Base-by-base conservation (phyloP, 139 green algal genomes). In the Desmodesmus armatus region DNA sequence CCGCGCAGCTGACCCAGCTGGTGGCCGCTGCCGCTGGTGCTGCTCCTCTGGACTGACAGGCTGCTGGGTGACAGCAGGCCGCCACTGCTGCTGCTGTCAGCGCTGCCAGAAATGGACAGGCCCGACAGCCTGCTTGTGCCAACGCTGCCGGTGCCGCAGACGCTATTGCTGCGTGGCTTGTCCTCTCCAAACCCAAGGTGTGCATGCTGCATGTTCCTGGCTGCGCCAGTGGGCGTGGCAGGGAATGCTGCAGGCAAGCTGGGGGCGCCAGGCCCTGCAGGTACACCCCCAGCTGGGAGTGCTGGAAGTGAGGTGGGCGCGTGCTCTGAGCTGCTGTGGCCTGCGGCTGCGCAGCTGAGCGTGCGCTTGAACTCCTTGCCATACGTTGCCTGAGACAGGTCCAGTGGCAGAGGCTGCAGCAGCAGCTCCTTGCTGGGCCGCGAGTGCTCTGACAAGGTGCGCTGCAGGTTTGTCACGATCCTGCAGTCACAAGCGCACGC, bases 361-460 rank as follows among this genome's bases (percentile, higher is more conserved):
- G 78, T 84, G n/a, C 78, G 78, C 43, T 84, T 84, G 60, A 84
- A 44, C 5, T 84, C 78, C 43, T 51, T 62, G 40, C 0, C 47
- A 6, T 37, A 58, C n/a, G n/a, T n/a, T 15, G 70, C 33, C 35
- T 44, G 35, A 2, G 55, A 5, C 1, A 58, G 47, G n/a, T 51
- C 55, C 5, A 87, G 39, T 1, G 82, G 82, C 71, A 87, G 82
- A n/a, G 82, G 71, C 71, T 87, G 82, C 82, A 87, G 71, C 55
- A 87, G 71, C 82, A 82, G 2, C 71, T 87, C 82, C 43, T 87
- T 87, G 70, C 66, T 82, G 55, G 82, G 71, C 39, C 82, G 69
- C 51, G 80, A 49, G n/a, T 43, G 35, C 37, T 72, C 69, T 4
- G 17, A 62, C n/a, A 86, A 44, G 27, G 51, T 70, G 37, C 39